Percentiles rank a stretch among this genome's conserved stretches.
Evolutionary conservation across 2,329 filamentous ascomycete genomes (phyloP).

Genomic region (Metarhizium humberi): DNA sequence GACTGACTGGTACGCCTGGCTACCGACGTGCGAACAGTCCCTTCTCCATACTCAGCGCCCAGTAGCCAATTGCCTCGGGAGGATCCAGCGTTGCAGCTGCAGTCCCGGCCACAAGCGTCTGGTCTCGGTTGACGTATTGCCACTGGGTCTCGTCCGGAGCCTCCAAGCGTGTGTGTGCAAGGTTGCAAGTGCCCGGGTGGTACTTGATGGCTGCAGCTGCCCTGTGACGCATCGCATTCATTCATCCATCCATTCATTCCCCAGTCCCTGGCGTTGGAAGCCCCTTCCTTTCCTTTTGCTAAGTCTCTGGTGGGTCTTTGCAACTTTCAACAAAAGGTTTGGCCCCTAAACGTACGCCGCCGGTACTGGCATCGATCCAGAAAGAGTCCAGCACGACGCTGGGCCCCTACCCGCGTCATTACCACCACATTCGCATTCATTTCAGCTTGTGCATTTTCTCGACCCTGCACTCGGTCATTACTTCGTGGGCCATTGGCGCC

Average conservation of each 20-base stretch:
- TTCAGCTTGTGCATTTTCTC: no score
- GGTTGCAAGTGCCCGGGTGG: not conserved
- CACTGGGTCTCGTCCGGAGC: not conserved
- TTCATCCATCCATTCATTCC: not conserved
- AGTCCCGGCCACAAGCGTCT: not conserved
- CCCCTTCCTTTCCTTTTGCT: constrained; percentile 7
- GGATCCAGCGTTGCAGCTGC: not conserved
- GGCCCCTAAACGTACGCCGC: constrained; percentile 4
- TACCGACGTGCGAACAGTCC: constrained; percentile 2
- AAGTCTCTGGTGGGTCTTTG: not conserved
- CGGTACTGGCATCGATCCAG: constrained; percentile 5
- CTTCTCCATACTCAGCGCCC: not conserved
- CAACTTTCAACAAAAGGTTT: constrained; percentile 2
- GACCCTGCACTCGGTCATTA: not conserved
- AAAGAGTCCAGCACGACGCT: constrained; percentile 1
- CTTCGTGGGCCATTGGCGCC: not conserved
- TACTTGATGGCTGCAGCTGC: not conserved
- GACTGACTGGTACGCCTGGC: not conserved
- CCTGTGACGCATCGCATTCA: not conserved
- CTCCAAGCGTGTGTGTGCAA: not conserved
- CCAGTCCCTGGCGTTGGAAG: constrained; percentile 1
- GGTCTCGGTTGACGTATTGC: not conserved
- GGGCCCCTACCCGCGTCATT: not conserved
- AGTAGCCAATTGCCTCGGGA: not conserved
- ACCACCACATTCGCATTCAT: no score